A percentile compares a stretch with the other conserved stretches of the same genome.
Evolutionary conservation across 2,329 filamentous ascomycete genomes (phyloP).

Genomic region (Aspergillus cejpii): DNA sequence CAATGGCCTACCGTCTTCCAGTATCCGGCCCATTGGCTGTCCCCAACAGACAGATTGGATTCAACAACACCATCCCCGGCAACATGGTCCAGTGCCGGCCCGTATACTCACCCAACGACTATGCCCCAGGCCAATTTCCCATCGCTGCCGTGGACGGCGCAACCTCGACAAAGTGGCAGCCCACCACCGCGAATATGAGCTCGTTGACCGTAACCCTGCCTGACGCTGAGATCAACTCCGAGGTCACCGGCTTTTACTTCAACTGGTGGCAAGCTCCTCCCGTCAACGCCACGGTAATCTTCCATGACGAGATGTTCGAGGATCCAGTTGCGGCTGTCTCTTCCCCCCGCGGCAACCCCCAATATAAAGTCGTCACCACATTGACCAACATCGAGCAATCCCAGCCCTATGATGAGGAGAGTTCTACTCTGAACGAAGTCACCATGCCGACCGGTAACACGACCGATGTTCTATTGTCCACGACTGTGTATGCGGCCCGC

Average conservation of each 20-base stretch:
- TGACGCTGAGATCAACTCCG: slow-evolving; percentile 27
- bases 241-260: slow-evolving; percentile 47
- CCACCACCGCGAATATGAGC: slow-evolving; percentile 46
- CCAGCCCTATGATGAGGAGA: slow-evolving; percentile 32
- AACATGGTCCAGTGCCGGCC: slow-evolving; percentile 62
- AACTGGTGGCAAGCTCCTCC: slow-evolving; percentile 57
- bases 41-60: slow-evolving; percentile 53
- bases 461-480: slow-evolving; percentile 35
- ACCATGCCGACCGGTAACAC: slow-evolving; percentile 37
- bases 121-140: slow-evolving; percentile 62
- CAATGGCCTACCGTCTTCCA: slow-evolving; percentile 42
- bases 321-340: slow-evolving; percentile 9
- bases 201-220: slow-evolving; percentile 53
- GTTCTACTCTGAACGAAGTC: slow-evolving; percentile 31
- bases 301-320: slow-evolving; percentile 45
- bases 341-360: background rate
- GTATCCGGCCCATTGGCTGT: slow-evolving; percentile 49
- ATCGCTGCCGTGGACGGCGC: slow-evolving; percentile 61
- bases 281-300: slow-evolving; percentile 47
- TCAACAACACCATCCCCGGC: slow-evolving; percentile 48
- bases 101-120: slow-evolving; percentile 43
- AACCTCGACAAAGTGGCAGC: slow-evolving; percentile 61
- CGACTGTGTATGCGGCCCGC: slow-evolving; percentile 29
- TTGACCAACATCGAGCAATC: slow-evolving; percentile 33
- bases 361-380: slow-evolving; percentile 21